These are phyloP conservation scores for Chalara sp. DNA, from an alignment of 2,329 filamentous ascomycete species.

Conservation along the genomic window DNA sequence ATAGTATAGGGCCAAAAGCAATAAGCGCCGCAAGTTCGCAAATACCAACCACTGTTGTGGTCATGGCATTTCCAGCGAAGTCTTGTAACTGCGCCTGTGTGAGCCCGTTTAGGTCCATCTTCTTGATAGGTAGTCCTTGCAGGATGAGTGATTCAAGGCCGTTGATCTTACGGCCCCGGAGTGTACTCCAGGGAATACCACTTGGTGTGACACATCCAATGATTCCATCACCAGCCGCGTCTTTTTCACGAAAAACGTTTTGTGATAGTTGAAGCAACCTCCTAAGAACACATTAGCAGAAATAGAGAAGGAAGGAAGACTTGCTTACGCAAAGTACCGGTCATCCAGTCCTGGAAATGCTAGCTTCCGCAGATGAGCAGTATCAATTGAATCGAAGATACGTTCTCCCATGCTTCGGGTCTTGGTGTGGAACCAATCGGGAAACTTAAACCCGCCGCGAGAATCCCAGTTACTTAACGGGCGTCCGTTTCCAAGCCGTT, in stretches of 20 bases:
- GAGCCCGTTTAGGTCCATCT: slow-evolving; percentile 58
- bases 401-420: slow-evolving; percentile 45
- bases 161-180: slow-evolving; percentile 51
- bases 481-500: slow-evolving; percentile 44
- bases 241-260: slow-evolving; percentile 57
- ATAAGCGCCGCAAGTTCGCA: slow-evolving; percentile 54
- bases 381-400: slow-evolving; percentile 61
- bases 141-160: slow-evolving; percentile 57
- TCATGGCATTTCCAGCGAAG: slow-evolving; percentile 76
- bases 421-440: slow-evolving; percentile 45
- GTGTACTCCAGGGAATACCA: slow-evolving; percentile 54
- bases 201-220: slow-evolving; percentile 62
- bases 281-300: slow-evolving; percentile 28
- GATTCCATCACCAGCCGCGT: slow-evolving; percentile 45
- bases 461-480: slow-evolving; percentile 55
- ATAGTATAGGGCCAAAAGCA: slow-evolving; percentile 6
- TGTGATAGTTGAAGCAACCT: slow-evolving; percentile 60
- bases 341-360: slow-evolving; percentile 46
- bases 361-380: slow-evolving; percentile 43
- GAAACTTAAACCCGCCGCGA: slow-evolving; percentile 43
- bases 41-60: slow-evolving; percentile 61
- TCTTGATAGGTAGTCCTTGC: slow-evolving; percentile 61
- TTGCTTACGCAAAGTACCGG: slow-evolving; percentile 46
- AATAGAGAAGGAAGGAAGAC: background rate
- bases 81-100: slow-evolving; percentile 56